Evolutionary conservation across 169 alveolate species (phyloP), one percentile per base, ranked within the genome.

Genomic region (Plasmodium gaboni): DNA sequence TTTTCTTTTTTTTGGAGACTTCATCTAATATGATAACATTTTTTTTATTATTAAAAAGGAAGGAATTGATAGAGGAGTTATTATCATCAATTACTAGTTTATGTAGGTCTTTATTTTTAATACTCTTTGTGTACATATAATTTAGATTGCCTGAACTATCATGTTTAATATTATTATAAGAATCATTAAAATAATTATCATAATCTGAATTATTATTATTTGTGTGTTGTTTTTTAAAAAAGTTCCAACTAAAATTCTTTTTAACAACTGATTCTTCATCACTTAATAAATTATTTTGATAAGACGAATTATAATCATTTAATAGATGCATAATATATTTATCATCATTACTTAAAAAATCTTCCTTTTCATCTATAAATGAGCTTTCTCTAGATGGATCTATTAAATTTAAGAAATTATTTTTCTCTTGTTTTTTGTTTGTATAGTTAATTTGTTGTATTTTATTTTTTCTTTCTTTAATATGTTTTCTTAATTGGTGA

Each of bases 231-330:
- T 19, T 13, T 12, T 59, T 59, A 19, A 13, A 13, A 15, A 9
- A 17, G 4, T 38, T 26, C 53, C 72, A 74, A 8, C 88, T 74
- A 9, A 74, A 50, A 15, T 64, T 74, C 44, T 5, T 6, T 38
- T 19, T 65, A 6, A 50, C 17, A 76, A 22, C 12, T 19, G 64
- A 59, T 44, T 48, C 19, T 10, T 76, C 89, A 15, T 76, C 89
- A 65, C 67, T 51, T 0, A 76, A 6, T 24, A 57, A 59, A 26
- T 76, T 76, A n/a, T 65, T 70, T 42, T 76, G 63, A 51, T 57
- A 76, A 50, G 89, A 76, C 0, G 67, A 42, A 42, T 76, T 76
- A 17, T 76, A 64, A 17, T 76, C 89, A 76, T 76, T 76, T 24
- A 76, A 22, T 3, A 76, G 65, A 12, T 76, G 74, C 78, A 76